Evolutionary conservation across 805 yeast species (phyloP).

Genomic region (Huiozyma naganishii): DNA sequence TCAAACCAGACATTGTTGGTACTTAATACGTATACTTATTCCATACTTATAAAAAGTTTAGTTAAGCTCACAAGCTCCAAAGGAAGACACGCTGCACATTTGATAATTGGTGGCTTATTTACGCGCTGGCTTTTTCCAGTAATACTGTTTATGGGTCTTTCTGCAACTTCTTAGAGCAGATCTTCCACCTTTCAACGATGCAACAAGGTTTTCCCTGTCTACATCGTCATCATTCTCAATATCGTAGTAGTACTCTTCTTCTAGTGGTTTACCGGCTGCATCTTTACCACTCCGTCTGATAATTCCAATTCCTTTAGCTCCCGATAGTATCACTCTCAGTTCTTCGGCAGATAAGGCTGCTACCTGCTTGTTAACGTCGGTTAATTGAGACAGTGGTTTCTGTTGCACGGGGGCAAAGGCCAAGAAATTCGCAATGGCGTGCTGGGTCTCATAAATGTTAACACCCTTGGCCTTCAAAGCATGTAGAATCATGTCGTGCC

Average conservation of each 20-base stretch:
- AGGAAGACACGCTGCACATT: no score
- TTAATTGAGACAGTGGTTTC: conserved; percentile 69
- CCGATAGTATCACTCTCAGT: conserved; percentile 34
- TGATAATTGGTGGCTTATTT: no score
- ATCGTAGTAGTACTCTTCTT: conserved; percentile 86
- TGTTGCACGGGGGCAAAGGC: conserved; percentile 85
- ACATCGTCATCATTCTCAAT: conserved; percentile 70
- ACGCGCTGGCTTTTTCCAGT: conserved; percentile 36
- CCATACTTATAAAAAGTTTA: no score
- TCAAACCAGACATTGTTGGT: no score
- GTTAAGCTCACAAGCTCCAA: no score
- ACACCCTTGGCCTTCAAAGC: not conserved
- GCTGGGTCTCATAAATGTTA: conserved; percentile 39
- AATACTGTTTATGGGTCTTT: conserved; percentile 76
- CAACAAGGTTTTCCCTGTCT: conserved; percentile 59
- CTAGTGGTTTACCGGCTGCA: conserved; percentile 91
- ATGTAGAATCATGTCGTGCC: not conserved
- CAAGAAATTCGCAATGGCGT: conserved; percentile 67
- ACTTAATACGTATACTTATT: no score
- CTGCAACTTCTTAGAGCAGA: conserved; percentile 81
- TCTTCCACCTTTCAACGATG: conserved; percentile 64
- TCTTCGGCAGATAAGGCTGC: conserved; percentile 36
- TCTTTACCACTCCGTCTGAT: conserved; percentile 86
- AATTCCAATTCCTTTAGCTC: conserved; percentile 54
- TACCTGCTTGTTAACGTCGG: conserved; percentile 48